Conservation (phyloP, 1,284 basidiomycete species). For the Gastroboletus turbinatus region DNA sequence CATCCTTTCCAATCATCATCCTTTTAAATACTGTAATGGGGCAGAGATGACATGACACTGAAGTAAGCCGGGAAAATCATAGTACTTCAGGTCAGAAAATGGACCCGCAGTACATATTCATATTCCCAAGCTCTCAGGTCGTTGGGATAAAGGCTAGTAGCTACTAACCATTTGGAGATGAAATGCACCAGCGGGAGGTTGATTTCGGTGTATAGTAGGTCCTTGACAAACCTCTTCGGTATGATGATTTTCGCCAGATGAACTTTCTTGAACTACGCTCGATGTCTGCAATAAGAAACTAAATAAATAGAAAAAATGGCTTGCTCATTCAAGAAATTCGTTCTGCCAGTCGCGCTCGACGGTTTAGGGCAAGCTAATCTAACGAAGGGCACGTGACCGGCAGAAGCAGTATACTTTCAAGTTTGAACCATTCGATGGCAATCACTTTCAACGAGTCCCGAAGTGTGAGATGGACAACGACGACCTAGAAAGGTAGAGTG, state of each 20-base stretch:
- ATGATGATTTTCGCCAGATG: neutral
- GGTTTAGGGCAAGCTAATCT: too few relatives aligned
- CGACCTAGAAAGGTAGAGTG: slow-evolving; percentile 28
- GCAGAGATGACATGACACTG: too few relatives aligned
- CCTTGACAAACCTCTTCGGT: neutral
- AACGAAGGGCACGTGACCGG: neutral
- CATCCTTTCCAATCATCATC: neutral
- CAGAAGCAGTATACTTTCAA: too few relatives aligned
- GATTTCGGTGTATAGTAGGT: too few relatives aligned
- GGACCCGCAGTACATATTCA: neutral
- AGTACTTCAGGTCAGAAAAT: neutral
- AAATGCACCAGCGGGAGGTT: neutral
- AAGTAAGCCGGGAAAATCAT: neutral
- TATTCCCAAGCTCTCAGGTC: neutral
- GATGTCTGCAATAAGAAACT: too few relatives aligned
- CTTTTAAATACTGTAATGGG: neutral
- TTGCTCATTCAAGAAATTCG: too few relatives aligned
- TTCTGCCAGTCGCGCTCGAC: too few relatives aligned
- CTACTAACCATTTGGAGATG: neutral
- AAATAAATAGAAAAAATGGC: too few relatives aligned
- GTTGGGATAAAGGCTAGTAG: neutral
- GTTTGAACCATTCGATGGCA: neutral
- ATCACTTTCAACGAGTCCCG: neutral
- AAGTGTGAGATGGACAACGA: slow-evolving; percentile 13
- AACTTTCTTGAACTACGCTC: neutral